Conservation (phyloP, 768 basidiomycete species). For the Russula virescens region DNA sequence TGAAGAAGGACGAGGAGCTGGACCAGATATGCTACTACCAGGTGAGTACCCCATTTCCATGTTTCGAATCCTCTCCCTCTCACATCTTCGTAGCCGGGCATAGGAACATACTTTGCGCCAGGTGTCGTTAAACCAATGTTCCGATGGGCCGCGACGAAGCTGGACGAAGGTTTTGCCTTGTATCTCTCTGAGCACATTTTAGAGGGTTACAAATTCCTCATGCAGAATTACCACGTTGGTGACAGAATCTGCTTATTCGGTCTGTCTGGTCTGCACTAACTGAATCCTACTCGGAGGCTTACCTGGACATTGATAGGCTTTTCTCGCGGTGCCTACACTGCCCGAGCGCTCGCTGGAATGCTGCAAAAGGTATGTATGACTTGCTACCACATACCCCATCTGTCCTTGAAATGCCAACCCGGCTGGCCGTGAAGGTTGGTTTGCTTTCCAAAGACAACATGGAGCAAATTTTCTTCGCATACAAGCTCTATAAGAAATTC, state of each 20-base stretch:
- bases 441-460: slow-evolving; percentile 61
- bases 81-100: slow-evolving; percentile 35
- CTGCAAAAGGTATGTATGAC: slow-evolving; percentile 45
- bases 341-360: slow-evolving; percentile 70
- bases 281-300: slow-evolving; percentile 19
- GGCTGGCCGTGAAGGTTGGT: slow-evolving; percentile 47
- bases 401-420: not conserved
- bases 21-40: slow-evolving; percentile 59
- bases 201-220: slow-evolving; percentile 71
- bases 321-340: slow-evolving; percentile 63
- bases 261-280: slow-evolving; percentile 25
- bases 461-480: slow-evolving; percentile 70
- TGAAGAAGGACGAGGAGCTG: slow-evolving; percentile 34
- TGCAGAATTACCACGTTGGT: slow-evolving; percentile 67
- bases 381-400: slow-evolving; percentile 29
- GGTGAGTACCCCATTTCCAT: slow-evolving; percentile 31
- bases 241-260: slow-evolving; percentile 75
- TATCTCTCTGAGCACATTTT: slow-evolving; percentile 67
- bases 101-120: slow-evolving; percentile 50
- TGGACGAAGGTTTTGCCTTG: slow-evolving; percentile 73
- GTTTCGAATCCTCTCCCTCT: not conserved
- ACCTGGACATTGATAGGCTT: slow-evolving; percentile 60
- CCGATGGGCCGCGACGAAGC: slow-evolving; percentile 49
- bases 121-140: slow-evolving; percentile 60
- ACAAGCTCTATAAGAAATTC: slow-evolving; percentile 57